phyloP scores from a whole-genome alignment of 768 basidiomycete species.

The Calocybe cyanea region DNA sequence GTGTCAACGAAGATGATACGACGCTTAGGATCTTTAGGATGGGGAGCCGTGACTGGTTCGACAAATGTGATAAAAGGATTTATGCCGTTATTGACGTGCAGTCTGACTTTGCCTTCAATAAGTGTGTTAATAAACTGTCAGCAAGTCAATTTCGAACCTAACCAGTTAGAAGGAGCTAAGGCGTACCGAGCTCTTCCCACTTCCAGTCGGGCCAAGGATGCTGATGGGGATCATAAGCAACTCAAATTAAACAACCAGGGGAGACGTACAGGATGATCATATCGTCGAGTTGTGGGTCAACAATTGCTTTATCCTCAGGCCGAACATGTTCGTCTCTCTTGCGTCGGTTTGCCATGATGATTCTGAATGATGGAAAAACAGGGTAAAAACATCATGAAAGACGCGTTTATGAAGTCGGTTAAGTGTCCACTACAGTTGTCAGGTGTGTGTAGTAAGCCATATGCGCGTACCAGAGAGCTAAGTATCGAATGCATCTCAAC shows the following conservation, averaged over 20 bases:
- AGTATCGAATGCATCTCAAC: too few relatives aligned
- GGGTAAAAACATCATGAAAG: too few relatives aligned
- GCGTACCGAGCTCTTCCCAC: constrained; percentile 13
- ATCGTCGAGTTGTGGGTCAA: constrained; percentile 11
- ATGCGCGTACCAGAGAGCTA: too few relatives aligned
- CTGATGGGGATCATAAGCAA: neutral
- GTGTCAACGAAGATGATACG: constrained; percentile 14
- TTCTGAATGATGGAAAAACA: too few relatives aligned
- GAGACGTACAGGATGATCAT: constrained; percentile 14
- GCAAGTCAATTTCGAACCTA: neutral
- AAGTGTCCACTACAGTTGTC: too few relatives aligned
- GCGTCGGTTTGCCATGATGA: too few relatives aligned
- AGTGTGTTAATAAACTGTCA: constrained; percentile 13
- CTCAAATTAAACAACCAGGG: neutral
- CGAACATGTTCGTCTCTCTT: too few relatives aligned
- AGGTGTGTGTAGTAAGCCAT: too few relatives aligned
- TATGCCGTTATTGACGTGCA: constrained; percentile 11
- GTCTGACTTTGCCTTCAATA: neutral
- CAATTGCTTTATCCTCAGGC: neutral
- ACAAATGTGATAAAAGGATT: constrained; percentile 9
- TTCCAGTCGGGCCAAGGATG: constrained; percentile 13
- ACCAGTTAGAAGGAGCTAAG: neutral
- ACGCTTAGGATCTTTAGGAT: constrained; percentile 10
- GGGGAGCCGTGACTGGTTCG: constrained; percentile 3
- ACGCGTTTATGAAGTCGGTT: too few relatives aligned